A percentile compares a stretch with the other conserved stretches of the same genome.
Evolutionary conservation across 805 yeast species (phyloP).

Genomic region (Blastobotrys peoriensis): DNA sequence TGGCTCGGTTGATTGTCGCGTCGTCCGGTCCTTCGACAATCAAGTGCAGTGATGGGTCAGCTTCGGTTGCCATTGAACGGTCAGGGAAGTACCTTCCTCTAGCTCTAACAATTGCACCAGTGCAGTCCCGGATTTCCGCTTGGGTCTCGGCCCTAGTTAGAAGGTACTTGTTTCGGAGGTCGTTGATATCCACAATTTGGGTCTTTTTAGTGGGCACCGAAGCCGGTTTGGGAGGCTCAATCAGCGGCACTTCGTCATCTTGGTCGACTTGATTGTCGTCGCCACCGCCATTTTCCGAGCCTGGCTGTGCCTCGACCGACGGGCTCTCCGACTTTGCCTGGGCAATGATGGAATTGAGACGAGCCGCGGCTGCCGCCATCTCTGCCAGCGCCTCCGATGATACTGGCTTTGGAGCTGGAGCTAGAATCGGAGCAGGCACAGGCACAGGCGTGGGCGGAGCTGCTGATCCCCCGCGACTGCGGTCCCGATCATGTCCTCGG

Average conservation of each 20-base stretch:
- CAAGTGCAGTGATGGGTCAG: slow-evolving; percentile 29
- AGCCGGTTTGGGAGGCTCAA: slow-evolving; percentile 1
- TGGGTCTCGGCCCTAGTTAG: slow-evolving; percentile 32
- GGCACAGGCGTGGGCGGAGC: too few species aligned
- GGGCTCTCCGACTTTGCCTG: too few species aligned
- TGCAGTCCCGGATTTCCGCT: slow-evolving; percentile 23
- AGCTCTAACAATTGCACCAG: slow-evolving; percentile 28
- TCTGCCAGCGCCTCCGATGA: slow-evolving; percentile 2
- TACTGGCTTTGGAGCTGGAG: slow-evolving; percentile 1
- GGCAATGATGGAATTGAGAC: background rate
- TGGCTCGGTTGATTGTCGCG: slow-evolving; percentile 48
- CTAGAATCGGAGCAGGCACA: background rate
- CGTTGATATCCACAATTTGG: slow-evolving; percentile 30
- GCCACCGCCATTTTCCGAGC: background rate
- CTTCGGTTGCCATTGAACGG: slow-evolving; percentile 25
- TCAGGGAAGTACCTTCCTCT: slow-evolving; percentile 34
- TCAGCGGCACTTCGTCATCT: background rate
- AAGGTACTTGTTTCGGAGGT: slow-evolving; percentile 31
- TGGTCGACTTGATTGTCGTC: slow-evolving; percentile 2
- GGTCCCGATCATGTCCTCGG: slow-evolving; percentile 9
- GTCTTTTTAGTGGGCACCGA: slow-evolving; percentile 8
- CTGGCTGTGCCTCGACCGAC: too few species aligned
- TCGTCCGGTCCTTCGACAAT: slow-evolving; percentile 58
- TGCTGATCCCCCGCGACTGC: slow-evolving; percentile 13
- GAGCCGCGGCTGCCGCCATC: slow-evolving; percentile 2